Evolutionary conservation across 2,329 filamentous ascomycete species (phyloP).

Genomic region (Lachnellula occidentalis): DNA sequence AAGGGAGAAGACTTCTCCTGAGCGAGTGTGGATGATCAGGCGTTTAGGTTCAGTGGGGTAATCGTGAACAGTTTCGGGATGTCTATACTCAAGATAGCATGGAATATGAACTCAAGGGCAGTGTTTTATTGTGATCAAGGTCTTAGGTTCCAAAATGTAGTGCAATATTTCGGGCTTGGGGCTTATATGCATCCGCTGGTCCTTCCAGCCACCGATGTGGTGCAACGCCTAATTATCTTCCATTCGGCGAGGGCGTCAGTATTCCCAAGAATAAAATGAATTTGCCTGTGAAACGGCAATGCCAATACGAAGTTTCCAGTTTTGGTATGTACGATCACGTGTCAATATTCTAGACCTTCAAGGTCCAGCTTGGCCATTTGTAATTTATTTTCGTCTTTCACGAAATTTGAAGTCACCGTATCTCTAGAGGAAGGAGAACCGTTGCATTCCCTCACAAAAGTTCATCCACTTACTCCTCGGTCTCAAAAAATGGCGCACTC

Average conservation of each 20-base stretch:
- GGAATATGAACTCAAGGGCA: not conserved
- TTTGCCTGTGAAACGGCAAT: not conserved
- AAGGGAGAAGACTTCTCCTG: slow-evolving; percentile 63
- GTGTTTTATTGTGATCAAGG: too few relatives aligned
- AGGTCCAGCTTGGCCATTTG: not conserved
- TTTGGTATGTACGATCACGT: not conserved
- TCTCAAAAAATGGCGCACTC: slow-evolving; percentile 5
- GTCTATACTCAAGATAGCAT: not conserved
- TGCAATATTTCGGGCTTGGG: too few relatives aligned
- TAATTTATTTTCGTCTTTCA: not conserved
- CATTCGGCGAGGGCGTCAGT: too few relatives aligned
- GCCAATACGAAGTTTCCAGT: not conserved
- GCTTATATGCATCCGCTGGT: too few relatives aligned
- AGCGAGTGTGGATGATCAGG: not conserved
- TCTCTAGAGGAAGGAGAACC: not conserved
- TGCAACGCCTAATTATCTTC: too few relatives aligned
- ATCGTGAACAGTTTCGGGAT: not conserved
- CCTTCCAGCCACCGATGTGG: too few relatives aligned
- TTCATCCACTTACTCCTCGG: not conserved
- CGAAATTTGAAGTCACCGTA: not conserved
- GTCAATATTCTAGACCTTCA: not conserved
- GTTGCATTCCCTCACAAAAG: not conserved
- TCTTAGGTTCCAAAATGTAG: too few relatives aligned
- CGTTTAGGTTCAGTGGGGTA: slow-evolving; percentile 10
- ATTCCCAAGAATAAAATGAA: too few relatives aligned